Conservation (phyloP, 1,139 yeast genomes). For the Blastobotrys raffinosifermentans region DNA sequence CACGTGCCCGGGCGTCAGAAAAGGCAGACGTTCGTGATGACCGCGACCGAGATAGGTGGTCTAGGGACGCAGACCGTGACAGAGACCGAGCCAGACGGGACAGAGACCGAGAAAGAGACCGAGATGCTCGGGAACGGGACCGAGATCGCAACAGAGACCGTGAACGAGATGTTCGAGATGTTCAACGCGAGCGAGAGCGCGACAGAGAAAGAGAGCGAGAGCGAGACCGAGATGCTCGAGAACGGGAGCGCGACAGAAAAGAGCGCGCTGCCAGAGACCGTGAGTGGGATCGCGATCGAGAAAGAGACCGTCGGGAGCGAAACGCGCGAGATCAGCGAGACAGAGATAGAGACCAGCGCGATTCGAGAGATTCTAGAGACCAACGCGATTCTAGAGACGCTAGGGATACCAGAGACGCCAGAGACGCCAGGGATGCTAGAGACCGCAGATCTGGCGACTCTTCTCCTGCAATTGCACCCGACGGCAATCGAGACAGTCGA, state of each 20-base stretch:
- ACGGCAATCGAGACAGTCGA: slow-evolving; percentile 4
- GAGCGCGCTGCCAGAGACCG: neutral
- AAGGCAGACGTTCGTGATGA: slow-evolving; percentile 1
- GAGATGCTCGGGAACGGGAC: slow-evolving; percentile 12
- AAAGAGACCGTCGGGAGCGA: slow-evolving; percentile 5
- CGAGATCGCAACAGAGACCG: slow-evolving; percentile 10
- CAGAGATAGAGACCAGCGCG: slow-evolving; percentile 8
- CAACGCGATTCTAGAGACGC: slow-evolving; percentile 8
- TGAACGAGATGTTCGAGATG: neutral
- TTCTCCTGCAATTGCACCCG: slow-evolving; percentile 2
- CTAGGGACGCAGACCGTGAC: neutral
- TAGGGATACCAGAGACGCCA: slow-evolving; percentile 4
- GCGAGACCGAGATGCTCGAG: slow-evolving; percentile 8
- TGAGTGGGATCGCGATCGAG: slow-evolving; percentile 10
- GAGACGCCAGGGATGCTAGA: slow-evolving; percentile 7
- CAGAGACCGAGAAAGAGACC: slow-evolving; percentile 10
- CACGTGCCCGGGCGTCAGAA: neutral
- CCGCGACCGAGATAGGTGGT: neutral
- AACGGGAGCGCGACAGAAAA: slow-evolving; percentile 6
- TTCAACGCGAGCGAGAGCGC: slow-evolving; percentile 3
- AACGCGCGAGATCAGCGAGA: slow-evolving; percentile 14
- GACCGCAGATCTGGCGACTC: slow-evolving; percentile 2
- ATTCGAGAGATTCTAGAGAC: neutral
- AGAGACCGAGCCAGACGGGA: slow-evolving; percentile 7
- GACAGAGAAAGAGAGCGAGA: slow-evolving; percentile 11